phyloP scores from a whole-genome alignment of 345 rosid genomes.

The Aegle marmelos region DNA sequence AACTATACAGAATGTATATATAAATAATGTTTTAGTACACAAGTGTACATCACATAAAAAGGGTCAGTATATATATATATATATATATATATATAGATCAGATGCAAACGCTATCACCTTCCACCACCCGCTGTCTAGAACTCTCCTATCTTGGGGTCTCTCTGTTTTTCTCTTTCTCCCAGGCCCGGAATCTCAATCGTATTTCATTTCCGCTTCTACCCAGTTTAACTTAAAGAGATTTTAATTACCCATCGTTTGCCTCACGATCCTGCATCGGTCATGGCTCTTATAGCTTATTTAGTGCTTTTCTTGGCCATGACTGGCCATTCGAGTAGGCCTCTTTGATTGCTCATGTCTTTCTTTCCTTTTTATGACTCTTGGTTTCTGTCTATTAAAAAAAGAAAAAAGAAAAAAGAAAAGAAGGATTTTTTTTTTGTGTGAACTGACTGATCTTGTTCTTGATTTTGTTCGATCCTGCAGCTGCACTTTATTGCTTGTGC shows the following conservation, averaged over 20 bases:
- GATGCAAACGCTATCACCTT: not conserved
- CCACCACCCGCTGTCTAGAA: not conserved
- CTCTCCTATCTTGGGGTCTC: not conserved
- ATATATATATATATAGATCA: too few species aligned
- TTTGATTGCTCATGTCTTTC: not conserved
- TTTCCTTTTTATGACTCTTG: not conserved
- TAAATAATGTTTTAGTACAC: too few species aligned
- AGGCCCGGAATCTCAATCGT: not conserved
- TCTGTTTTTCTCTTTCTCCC: not conserved
- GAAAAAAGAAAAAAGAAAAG: not conserved
- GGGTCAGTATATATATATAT: too few species aligned
- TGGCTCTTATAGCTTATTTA: constrained; percentile 51
- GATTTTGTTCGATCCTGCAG: constrained; percentile 21
- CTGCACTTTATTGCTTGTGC: constrained; percentile 69
- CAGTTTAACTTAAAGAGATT: not conserved
- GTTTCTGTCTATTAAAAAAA: not conserved
- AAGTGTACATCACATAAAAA: too few species aligned
- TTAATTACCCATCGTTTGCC: constrained; percentile 2
- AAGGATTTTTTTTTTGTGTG: not conserved
- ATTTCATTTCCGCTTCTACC: not conserved
- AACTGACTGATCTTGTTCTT: not conserved
- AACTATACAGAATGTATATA: too few species aligned
- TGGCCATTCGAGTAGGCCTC: constrained; percentile 66
- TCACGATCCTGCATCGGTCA: constrained; percentile 29
- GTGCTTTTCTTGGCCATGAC: constrained; percentile 49